Conservation (phyloP, 352 stramenopile species). For the Pythium scleroteichum region DNA sequence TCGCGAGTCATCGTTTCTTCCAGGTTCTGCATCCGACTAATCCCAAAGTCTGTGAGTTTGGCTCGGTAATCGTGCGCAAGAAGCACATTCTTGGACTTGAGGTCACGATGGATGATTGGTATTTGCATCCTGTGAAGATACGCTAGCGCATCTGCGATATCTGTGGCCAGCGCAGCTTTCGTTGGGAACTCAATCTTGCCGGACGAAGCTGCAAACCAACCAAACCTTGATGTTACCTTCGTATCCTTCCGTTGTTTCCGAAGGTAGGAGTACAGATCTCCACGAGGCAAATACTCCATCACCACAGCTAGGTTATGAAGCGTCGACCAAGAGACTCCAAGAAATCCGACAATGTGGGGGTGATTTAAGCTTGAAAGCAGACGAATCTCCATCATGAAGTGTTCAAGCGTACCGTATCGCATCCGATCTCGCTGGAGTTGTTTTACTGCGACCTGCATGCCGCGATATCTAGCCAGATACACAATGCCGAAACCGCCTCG, state of each 20-base stretch:
- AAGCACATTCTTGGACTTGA: conserved; percentile 66
- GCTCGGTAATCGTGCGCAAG: conserved; percentile 10
- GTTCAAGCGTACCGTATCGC: conserved; percentile 17
- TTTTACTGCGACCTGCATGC: conserved; percentile 23
- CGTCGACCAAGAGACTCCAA: conserved; percentile 35
- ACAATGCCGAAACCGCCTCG: conserved; percentile 28
- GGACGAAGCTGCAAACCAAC: conserved; percentile 8
- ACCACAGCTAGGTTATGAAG: conserved; percentile 34
- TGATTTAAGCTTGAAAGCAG: conserved; percentile 31
- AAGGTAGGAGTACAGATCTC: conserved; percentile 32
- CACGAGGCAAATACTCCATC: conserved; percentile 34
- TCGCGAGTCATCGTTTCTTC: conserved; percentile 40
- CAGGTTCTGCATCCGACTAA: conserved; percentile 24
- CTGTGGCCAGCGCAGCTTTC: conserved; percentile 16
- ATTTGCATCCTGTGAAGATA: conserved; percentile 23
- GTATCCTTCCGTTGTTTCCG: conserved; percentile 15
- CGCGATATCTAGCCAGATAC: conserved; percentile 21
- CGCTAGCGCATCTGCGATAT: conserved; percentile 18
- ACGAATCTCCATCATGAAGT: conserved; percentile 39
- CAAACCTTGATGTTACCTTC: conserved; percentile 3
- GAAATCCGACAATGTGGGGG: conserved; percentile 36
- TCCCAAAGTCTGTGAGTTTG: conserved; percentile 40
- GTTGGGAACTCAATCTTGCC: conserved; percentile 1
- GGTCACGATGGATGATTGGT: conserved; percentile 59
- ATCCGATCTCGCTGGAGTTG: conserved; percentile 32